Percentiles rank a stretch among this genome's conserved stretches.
phyloP scores from a whole-genome alignment of 2,329 filamentous ascomycete genomes.

The Phialocephala sp. region DNA sequence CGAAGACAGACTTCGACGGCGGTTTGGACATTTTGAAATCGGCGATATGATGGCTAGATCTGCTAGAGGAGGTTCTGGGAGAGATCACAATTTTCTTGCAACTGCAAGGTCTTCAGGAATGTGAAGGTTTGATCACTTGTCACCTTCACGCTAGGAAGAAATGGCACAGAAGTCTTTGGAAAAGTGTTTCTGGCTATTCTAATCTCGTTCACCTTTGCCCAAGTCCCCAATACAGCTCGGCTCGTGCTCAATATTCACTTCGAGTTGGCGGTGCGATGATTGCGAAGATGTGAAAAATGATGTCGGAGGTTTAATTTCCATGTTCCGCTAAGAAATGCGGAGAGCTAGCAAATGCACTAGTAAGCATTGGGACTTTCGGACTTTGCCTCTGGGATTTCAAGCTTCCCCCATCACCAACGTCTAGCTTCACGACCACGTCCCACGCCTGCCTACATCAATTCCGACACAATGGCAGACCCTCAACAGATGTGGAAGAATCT shows the following conservation, averaged over 20 bases:
- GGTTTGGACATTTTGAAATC: slow-evolving; percentile 70
- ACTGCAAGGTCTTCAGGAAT: slow-evolving; percentile 35
- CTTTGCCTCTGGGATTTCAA: slow-evolving; percentile 14
- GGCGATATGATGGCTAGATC: not conserved
- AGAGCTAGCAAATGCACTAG: slow-evolving; percentile 36
- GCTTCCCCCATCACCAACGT: slow-evolving; percentile 16
- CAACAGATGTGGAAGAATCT: slow-evolving; percentile 70
- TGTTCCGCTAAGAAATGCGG: slow-evolving; percentile 23
- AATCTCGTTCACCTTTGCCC: slow-evolving; percentile 31
- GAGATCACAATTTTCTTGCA: slow-evolving; percentile 32
- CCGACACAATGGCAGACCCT: slow-evolving; percentile 54
- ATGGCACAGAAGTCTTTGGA: slow-evolving; percentile 45
- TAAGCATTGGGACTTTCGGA: slow-evolving; percentile 27
- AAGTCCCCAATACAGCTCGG: slow-evolving; percentile 21
- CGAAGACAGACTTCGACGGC: slow-evolving; percentile 80
- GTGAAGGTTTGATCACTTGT: slow-evolving; percentile 37
- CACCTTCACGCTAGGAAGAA: slow-evolving; percentile 38
- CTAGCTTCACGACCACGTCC: slow-evolving; percentile 9
- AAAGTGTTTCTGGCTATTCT: slow-evolving; percentile 45
- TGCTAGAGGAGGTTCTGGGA: slow-evolving; percentile 10
- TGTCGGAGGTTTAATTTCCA: slow-evolving; percentile 17
- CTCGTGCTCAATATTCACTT: slow-evolving; percentile 8
- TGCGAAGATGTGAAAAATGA: not conserved
- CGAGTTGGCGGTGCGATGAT: slow-evolving; percentile 14
- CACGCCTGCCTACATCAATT: slow-evolving; percentile 14